A percentile compares a stretch with the other conserved stretches of the same genome.
Conservation (phyloP, 2,329 filamentous ascomycete genomes). For the Pseudopyricularia cyperi region DNA sequence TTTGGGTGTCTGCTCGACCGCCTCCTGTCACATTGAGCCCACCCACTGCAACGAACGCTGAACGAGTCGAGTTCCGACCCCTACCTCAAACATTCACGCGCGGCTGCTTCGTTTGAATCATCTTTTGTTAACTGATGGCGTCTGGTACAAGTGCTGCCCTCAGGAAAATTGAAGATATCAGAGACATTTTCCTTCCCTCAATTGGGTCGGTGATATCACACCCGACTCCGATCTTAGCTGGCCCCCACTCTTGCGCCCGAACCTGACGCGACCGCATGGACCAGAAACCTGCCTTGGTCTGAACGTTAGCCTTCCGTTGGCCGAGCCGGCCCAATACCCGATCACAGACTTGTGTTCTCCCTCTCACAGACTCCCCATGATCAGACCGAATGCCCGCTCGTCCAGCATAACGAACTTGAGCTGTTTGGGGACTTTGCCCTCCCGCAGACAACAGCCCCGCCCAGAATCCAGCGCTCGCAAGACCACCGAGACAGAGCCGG, state of each 20-base stretch:
- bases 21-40: neutral
- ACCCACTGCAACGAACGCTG: neutral
- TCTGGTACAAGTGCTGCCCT: too few relatives aligned
- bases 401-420: constrained; percentile 8
- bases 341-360: constrained; percentile 2
- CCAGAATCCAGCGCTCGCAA: neutral
- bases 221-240: neutral
- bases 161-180: too few relatives aligned
- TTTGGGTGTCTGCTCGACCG: neutral
- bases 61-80: too few relatives aligned
- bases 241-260: neutral
- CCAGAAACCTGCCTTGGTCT: neutral
- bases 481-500: neutral
- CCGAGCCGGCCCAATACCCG: neutral
- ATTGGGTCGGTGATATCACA: neutral
- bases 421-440: constrained; percentile 5
- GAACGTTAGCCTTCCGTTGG: neutral
- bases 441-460: neutral
- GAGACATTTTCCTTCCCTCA: too few relatives aligned
- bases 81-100: too few relatives aligned
- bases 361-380: neutral
- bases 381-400: neutral
- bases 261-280: neutral
- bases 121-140: too few relatives aligned
- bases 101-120: too few relatives aligned